phyloP scores from a whole-genome alignment of 495 filamentous ascomycete species.

The Tuber magnatum region DNA sequence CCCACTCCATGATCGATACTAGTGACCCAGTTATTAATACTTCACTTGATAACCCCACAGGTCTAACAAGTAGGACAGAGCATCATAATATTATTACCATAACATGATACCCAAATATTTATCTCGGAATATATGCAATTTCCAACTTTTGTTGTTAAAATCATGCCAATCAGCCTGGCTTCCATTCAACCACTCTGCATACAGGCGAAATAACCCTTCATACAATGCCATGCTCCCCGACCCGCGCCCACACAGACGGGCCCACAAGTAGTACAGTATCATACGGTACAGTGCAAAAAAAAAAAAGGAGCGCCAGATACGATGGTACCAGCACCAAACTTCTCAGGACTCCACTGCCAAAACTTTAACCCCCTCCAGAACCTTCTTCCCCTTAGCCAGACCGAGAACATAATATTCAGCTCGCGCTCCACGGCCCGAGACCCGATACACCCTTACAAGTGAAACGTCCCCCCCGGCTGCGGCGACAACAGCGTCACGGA shows the following conservation, averaged over 20 bases:
- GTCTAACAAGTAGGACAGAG: too few species aligned
- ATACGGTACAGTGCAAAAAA: background rate
- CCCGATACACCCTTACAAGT: conserved; percentile 53
- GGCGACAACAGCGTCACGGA: conserved; percentile 44
- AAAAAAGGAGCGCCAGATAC: background rate
- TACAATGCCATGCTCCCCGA: background rate
- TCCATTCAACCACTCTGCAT: background rate
- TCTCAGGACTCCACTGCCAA: conserved; percentile 53
- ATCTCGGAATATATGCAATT: too few species aligned
- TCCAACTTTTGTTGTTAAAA: too few species aligned
- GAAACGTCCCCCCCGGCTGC: conserved; percentile 42
- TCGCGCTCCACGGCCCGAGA: conserved; percentile 49
- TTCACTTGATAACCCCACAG: too few species aligned
- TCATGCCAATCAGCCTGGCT: background rate
- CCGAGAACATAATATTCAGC: conserved; percentile 57
- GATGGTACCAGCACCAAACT: background rate
- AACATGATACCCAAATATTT: too few species aligned
- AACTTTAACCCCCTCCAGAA: conserved; percentile 55
- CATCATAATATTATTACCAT: too few species aligned
- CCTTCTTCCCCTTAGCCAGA: conserved; percentile 47
- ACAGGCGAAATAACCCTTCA: background rate
- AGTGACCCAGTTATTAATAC: too few species aligned
- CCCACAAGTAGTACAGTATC: too few species aligned
- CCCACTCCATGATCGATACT: too few species aligned
- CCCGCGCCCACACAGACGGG: too few species aligned